Evolutionary conservation across 108 stramenopile genomes (phyloP).

Genomic region (Poteriospumella lacustris): DNA sequence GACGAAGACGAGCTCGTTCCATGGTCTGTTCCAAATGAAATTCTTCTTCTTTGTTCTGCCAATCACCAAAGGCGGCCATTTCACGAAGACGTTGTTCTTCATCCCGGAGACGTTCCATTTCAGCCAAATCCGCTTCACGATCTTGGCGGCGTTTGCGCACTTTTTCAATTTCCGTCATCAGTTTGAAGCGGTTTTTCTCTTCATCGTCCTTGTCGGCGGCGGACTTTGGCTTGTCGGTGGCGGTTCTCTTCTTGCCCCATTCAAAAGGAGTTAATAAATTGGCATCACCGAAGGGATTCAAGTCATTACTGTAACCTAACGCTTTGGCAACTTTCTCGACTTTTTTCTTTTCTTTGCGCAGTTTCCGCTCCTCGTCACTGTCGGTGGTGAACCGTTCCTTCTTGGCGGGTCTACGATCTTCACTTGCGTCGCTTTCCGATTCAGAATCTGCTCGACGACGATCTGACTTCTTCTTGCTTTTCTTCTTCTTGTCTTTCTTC

Average conservation of each 20-base stretch:
- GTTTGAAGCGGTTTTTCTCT: constrained; percentile 53
- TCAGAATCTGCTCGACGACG: too few species aligned
- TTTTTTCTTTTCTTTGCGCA: neutral
- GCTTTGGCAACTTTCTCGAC: constrained; percentile 25
- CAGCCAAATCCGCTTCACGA: constrained; percentile 63
- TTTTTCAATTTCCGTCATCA: constrained; percentile 85
- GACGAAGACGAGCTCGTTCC: constrained; percentile 76
- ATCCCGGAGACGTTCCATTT: constrained; percentile 83
- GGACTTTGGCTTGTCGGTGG: constrained; percentile 13
- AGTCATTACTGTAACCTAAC: constrained; percentile 84
- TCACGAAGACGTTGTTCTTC: constrained; percentile 89
- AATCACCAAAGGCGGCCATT: constrained; percentile 88
- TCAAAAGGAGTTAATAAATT: constrained; percentile 85
- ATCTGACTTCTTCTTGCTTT: too few species aligned
- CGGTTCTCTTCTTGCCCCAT: constrained; percentile 71
- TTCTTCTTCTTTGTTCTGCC: constrained; percentile 94
- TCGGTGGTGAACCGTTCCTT: neutral
- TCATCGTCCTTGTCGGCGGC: constrained; percentile 18
- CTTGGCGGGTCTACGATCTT: too few species aligned
- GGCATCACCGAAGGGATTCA: constrained; percentile 97
- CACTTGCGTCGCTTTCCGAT: too few species aligned
- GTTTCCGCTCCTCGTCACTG: neutral
- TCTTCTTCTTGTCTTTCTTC: too few species aligned
- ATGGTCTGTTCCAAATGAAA: constrained; percentile 88
- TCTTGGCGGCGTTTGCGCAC: constrained; percentile 82